These are phyloP conservation scores for Hypomontagnella submonticulosa DNA, from an alignment of 495 filamentous ascomycete species.

Conservation along the genomic window DNA sequence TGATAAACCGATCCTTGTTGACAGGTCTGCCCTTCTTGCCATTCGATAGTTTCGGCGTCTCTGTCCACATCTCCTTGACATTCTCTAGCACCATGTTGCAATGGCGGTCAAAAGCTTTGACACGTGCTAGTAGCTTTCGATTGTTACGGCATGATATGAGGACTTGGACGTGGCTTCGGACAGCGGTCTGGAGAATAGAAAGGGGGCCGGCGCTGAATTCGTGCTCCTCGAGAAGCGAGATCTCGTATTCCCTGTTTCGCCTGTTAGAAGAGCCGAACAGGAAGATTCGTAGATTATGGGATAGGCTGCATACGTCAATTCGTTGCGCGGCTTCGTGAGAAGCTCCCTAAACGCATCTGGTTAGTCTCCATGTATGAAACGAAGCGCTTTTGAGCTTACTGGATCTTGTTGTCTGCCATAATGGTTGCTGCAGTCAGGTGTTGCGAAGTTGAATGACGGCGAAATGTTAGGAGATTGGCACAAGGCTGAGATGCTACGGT, in stretches of 20 bases:
- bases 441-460: constrained; percentile 37
- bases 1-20: constrained; percentile 98
- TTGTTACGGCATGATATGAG: constrained; percentile 91
- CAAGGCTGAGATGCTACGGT: constrained; percentile 39
- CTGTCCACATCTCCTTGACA: constrained; percentile 99
- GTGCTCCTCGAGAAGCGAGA: constrained; percentile 86
- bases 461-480: constrained; percentile 13
- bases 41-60: constrained; percentile 78
- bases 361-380: constrained; percentile 20
- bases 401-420: constrained; percentile 82
- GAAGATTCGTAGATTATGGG: constrained; percentile 1
- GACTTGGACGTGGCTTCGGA: constrained; percentile 84
- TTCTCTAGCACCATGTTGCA: constrained; percentile 97
- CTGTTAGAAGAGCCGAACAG: constrained; percentile 23
- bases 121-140: constrained; percentile 76
- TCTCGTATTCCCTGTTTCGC: constrained; percentile 81
- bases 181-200: constrained; percentile 93
- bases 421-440: constrained; percentile 43
- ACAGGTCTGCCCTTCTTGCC: constrained; percentile 90
- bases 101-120: constrained; percentile 64
- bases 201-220: constrained; percentile 87
- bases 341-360: constrained; percentile 69
- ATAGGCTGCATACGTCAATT: constrained; percentile 74
- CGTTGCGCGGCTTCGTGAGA: constrained; percentile 79
- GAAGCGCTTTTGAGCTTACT: constrained; percentile 60